Evolutionary conservation across 140 eudicot species (phyloP).

Genomic region (Erigeron philadelphicus): DNA sequence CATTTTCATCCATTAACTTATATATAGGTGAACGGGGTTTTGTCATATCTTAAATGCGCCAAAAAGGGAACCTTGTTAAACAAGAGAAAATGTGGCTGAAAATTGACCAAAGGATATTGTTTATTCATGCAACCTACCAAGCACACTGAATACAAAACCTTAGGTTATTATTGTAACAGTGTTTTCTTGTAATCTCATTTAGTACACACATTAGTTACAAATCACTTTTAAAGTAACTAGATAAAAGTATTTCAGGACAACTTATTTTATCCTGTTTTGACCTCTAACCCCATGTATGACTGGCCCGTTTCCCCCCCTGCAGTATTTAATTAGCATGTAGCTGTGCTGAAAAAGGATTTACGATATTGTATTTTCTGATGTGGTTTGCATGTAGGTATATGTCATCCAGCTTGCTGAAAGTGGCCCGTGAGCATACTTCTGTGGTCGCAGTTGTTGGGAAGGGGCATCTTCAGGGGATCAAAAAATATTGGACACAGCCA

Average conservation of each 20-base stretch:
- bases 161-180: too few species aligned
- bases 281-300: neutral
- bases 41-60: neutral
- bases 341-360: neutral
- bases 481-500: slow-evolving; percentile 76
- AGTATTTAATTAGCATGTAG: neutral
- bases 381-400: slow-evolving; percentile 59
- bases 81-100: too few species aligned
- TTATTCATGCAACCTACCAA: too few species aligned
- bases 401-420: slow-evolving; percentile 67
- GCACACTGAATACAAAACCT: too few species aligned
- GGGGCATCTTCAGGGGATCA: slow-evolving; percentile 89
- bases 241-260: neutral
- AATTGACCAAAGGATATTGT: too few species aligned
- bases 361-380: neutral
- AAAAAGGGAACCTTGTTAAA: too few species aligned
- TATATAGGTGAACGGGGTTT: neutral
- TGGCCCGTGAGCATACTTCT: slow-evolving; percentile 73
- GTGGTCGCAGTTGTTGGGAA: slow-evolving; percentile 98
- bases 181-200: too few species aligned
- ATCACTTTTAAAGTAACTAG: neutral
- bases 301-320: neutral
- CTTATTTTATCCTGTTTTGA: neutral
- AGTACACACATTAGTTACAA: too few species aligned
- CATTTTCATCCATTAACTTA: neutral